Base-by-base conservation (phyloP, 805 yeast genomes). In the Barnettozyma populi region DNA sequence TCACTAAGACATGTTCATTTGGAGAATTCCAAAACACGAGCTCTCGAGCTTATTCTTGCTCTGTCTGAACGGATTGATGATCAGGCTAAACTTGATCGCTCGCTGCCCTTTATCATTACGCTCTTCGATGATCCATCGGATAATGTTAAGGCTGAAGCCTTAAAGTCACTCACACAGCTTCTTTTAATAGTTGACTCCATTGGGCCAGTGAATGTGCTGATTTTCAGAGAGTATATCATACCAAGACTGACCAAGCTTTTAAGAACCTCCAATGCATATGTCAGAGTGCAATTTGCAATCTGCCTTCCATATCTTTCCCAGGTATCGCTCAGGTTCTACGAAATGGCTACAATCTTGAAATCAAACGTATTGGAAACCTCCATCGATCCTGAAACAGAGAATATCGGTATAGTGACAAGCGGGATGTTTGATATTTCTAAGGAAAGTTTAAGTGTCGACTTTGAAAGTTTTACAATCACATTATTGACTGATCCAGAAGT, bases 41-140 rank as follows among this genome's bases (percentile, higher is more conserved):
- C 90, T 1, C 74, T 95, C 52, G 94, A 89, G 57, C 65, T 90
- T 52, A 75, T 94, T 1, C 63, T 87, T 8, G 86, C 88, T 0
- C 71, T 92, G 18, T 79, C 92, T 2, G 96, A 87, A 57, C 76
- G 79, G 48, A 70, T 89, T 2, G 77, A 79, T 21, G 98, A 94
- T 61, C 95, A 86, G 48, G 82, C 82, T 14, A 92, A 90, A 61
- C 69, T 94, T 36, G 97, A 94, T 62, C 67, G 97, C 40, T 80
- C 89, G 29, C 64, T 94, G 21, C 98, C 99, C 0, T 88, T 84
- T 60, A 63, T 94, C 21, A 75, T 87, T 20, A 68, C 79, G n/a
- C 70, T 89, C 45, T 63, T 90, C 13, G 89, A 86, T 44, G 96
- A 88, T 51, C 67, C 74, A 1, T 74, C 82, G 18, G 73, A 79